Base-by-base conservation (phyloP, 768 basidiomycete genomes). In the Tricholoma matsutake region DNA sequence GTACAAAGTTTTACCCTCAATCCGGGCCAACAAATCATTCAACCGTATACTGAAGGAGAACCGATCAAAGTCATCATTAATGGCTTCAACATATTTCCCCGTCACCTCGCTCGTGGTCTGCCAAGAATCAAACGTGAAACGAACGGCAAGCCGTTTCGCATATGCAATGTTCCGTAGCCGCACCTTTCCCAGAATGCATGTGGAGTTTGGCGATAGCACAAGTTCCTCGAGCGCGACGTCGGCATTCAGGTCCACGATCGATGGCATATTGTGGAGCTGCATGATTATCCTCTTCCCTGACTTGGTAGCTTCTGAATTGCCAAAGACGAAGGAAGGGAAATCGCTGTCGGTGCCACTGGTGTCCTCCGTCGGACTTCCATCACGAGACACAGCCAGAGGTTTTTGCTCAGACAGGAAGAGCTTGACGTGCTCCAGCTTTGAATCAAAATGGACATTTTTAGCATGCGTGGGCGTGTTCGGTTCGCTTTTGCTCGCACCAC, bases 51-150 rank as follows among this genome's bases (percentile, higher is more conserved):
- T 75, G 73, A 96, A 96, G 22, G 78, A 71, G 75, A 96, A 96
- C 18, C 90, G 78, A 69, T 96, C 94, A 70, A 83, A 81, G 20
- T 78, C 69, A 35, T 79, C 71, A 59, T 83, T 80, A 16, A 84
- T 63, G 4, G 79, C 75, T 56, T 79, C 76, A 18, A 76, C 73
- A 71, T 92, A 89, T 54, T 83, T 85, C 25, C 88, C 96, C 0
- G 87, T 84, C 60, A 97, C 92, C 73, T 98, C 96, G 72, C 89
- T 91, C 61, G 93, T 96, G 52, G 96, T 99, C 73, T 94, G 93
- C 96, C 96, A 98, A 65, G 80, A 82, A 71, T 98, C 96, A 66
- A 96, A 83, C 1, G 96, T 98, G 74, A 97, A 98, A 29, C 96
- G 86, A 25, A 94, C 85, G 7, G 87, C 89, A 56, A 98, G 81